Percentiles rank a stretch among this genome's conserved stretches.
Conservation (phyloP, 2,329 filamentous ascomycete species). For the Sphaerostilbella broomeana region DNA sequence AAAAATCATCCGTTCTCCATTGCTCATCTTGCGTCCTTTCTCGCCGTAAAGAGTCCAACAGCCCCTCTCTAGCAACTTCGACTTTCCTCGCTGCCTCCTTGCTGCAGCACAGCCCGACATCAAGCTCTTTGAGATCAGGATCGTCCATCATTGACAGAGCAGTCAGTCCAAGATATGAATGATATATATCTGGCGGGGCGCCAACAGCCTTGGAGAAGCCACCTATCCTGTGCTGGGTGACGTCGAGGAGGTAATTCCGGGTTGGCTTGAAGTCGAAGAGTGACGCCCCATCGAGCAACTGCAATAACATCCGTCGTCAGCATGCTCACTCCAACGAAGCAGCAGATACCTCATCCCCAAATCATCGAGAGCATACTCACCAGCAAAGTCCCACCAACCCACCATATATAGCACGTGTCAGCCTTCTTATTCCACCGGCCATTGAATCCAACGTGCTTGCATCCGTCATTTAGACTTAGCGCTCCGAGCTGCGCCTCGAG, state of each 20-base stretch:
- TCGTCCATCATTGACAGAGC: slow-evolving; percentile 70
- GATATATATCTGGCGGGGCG: slow-evolving; percentile 70
- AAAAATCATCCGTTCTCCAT: slow-evolving; percentile 24
- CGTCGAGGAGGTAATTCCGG: slow-evolving; percentile 72
- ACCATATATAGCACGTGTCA: slow-evolving; percentile 95
- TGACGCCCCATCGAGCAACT: slow-evolving; percentile 52
- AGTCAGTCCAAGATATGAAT: slow-evolving; percentile 81
- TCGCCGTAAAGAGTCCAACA: slow-evolving; percentile 22
- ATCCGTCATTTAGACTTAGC: slow-evolving; percentile 26
- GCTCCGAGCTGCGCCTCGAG: slow-evolving; percentile 29
- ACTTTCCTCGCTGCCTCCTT: slow-evolving; percentile 48
- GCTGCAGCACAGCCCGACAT: slow-evolving; percentile 71
- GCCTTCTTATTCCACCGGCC: slow-evolving; percentile 85
- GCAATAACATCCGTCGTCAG: not conserved
- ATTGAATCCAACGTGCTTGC: slow-evolving; percentile 67
- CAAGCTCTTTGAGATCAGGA: slow-evolving; percentile 59
- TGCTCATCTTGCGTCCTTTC: not conserved
- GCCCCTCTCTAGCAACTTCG: slow-evolving; percentile 36
- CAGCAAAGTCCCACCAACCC: slow-evolving; percentile 63
- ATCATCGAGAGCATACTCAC: slow-evolving; percentile 23
- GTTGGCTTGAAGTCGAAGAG: slow-evolving; percentile 56
- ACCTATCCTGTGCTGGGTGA: slow-evolving; percentile 80
- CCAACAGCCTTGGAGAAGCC: slow-evolving; percentile 71
- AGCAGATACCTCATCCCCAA: not conserved
- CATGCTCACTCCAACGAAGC: slow-evolving; percentile 34